phyloP scores from a whole-genome alignment of 106 monocot genomes.

The Dactylorhiza incarnata region DNA sequence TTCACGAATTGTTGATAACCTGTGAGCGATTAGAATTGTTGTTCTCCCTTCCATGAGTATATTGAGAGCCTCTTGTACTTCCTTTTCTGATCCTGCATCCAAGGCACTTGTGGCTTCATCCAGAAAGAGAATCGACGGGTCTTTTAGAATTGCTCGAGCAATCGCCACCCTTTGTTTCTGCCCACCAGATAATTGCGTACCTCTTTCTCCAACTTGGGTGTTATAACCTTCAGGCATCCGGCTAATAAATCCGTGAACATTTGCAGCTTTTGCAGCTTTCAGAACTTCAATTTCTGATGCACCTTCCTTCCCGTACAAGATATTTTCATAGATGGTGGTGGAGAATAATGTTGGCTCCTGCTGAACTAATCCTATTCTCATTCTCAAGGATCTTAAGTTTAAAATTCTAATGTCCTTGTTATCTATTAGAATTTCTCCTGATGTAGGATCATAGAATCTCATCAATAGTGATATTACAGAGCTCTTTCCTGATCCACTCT shows the following conservation, averaged over 20 bases:
- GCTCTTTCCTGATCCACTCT: conserved; percentile 31
- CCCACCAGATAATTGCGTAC: conserved; percentile 25
- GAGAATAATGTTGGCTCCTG: conserved; percentile 21
- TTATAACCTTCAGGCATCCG: conserved; percentile 22
- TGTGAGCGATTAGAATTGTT: conserved; percentile 23
- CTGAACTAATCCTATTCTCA: conserved; percentile 25
- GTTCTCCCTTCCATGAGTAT: conserved; percentile 22
- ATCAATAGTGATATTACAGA: conserved; percentile 26
- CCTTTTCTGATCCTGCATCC: conserved; percentile 22
- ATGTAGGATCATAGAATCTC: conserved; percentile 28
- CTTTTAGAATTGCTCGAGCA: conserved; percentile 28
- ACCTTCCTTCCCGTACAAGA: conserved; percentile 5
- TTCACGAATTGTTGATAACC: conserved; percentile 30
- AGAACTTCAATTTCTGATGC: conserved; percentile 15
- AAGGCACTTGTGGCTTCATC: conserved; percentile 34
- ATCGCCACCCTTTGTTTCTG: conserved; percentile 33
- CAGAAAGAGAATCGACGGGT: conserved; percentile 30
- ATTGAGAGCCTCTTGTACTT: conserved; percentile 27
- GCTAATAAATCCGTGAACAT: conserved; percentile 22
- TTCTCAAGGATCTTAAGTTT: conserved; percentile 24
- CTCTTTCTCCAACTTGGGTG: conserved; percentile 25
- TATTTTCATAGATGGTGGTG: conserved; percentile 27
- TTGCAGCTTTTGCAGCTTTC: conserved; percentile 23
- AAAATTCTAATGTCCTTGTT: conserved; percentile 16
- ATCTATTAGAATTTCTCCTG: conserved; percentile 17